Base-by-base conservation (phyloP, 306 rosid genomes). In the Vigna mungo region DNA sequence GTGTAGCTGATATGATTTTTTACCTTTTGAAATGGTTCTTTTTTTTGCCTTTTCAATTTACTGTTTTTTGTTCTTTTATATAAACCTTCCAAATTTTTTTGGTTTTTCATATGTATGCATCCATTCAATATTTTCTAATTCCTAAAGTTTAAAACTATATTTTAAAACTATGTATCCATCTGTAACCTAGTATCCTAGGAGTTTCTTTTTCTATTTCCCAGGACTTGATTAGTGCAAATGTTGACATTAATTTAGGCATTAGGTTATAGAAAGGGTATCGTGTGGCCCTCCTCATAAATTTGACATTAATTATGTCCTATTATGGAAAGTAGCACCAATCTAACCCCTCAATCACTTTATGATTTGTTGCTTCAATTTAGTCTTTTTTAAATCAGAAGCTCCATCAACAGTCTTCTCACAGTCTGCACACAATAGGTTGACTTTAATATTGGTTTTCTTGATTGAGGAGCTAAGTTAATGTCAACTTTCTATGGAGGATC, bases 401-500 rank as follows among this genome's bases (percentile, higher is more conserved):
- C 46, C 54, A 23, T n/a, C 56, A 71, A 48, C 20, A 25, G 64
- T 60, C 16, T 21, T 69, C 27, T 69, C 47, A 32, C 17, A 9
- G 36, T 70, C 27, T 21, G 1, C 30, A 16, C 27, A 16, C 14
- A 69, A 16, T 49, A 69, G 23, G 18, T 36, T 25, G 34, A 34
- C 76, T 53, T 54, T 15, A n/a, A 68, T 61, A 62, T 61, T 48
- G 52, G 47, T 49, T 70, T 49, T 36, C 44, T 48, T 36, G 56
- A 60, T 69, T 69, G 77, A 37, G 36, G 54, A 37, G 44, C 43
- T 36, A 70, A 70, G 36, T 34, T 51, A 20, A 61, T 49, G 46
- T 70, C 46, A 70, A 59, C 43, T 34, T 71, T 52, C 58, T 25
- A 71, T 71, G 48, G 72, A 49, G 47, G 72, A 61, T 52, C 83